phyloP scores from a whole-genome alignment of 495 filamentous ascomycete species.

The Aeminium ludgeri region DNA sequence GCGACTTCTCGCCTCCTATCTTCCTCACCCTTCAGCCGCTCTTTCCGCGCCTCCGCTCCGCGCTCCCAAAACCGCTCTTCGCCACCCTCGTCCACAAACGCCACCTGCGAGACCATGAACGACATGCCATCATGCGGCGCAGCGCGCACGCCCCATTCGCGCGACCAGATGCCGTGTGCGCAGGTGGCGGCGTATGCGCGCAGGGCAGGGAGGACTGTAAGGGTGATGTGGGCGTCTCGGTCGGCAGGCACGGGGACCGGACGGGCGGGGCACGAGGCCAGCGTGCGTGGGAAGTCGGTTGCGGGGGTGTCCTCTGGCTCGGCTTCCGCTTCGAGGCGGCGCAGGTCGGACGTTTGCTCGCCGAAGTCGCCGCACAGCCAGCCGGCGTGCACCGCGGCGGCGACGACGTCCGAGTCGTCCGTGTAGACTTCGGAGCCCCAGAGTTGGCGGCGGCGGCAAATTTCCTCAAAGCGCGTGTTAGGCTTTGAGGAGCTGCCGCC shows the following conservation, averaged over 20 bases:
- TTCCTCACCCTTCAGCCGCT: slow-evolving; percentile 29
- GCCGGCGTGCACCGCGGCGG: slow-evolving; percentile 82
- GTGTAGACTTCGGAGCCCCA: slow-evolving; percentile 94
- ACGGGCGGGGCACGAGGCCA: slow-evolving; percentile 26
- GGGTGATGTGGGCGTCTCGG: slow-evolving; percentile 66
- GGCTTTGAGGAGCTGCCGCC: background rate
- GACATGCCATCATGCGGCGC: slow-evolving; percentile 91
- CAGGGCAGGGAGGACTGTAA: slow-evolving; percentile 66
- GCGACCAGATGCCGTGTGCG: slow-evolving; percentile 61
- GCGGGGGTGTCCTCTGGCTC: slow-evolving; percentile 14
- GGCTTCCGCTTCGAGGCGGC: slow-evolving; percentile 42
- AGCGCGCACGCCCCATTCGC: slow-evolving; percentile 43
- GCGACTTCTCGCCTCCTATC: slow-evolving; percentile 10
- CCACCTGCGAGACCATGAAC: slow-evolving; percentile 60
- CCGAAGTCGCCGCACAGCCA: slow-evolving; percentile 82
- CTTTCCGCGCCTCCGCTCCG: slow-evolving; percentile 42
- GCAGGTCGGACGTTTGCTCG: slow-evolving; percentile 49
- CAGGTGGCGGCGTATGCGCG: slow-evolving; percentile 57
- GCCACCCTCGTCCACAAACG: slow-evolving; percentile 62
- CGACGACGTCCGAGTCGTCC: slow-evolving; percentile 86
- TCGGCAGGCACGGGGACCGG: slow-evolving; percentile 38
- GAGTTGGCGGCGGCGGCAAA: slow-evolving; percentile 56
- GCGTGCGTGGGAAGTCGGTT: slow-evolving; percentile 16
- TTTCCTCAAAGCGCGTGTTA: slow-evolving; percentile 69
- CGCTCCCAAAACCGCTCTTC: slow-evolving; percentile 47